phyloP scores from a whole-genome alignment of 1,139 yeast species.

The Nakaseomyces uthaithaninus region DNA sequence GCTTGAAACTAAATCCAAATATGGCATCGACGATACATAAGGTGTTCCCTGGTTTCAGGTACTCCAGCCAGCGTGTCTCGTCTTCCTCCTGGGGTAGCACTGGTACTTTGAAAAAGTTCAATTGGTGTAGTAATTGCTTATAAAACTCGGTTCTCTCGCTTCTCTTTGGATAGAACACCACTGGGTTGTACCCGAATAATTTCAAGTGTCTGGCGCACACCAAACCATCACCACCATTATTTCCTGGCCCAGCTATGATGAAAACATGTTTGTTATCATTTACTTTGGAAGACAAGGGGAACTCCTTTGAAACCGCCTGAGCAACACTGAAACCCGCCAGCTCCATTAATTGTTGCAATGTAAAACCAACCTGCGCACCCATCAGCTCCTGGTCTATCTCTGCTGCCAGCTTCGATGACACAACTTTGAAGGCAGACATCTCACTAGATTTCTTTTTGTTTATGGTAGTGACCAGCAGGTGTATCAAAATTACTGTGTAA shows the following conservation, averaged over 20 bases:
- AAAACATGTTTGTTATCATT: constrained; percentile 39
- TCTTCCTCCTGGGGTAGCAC: constrained; percentile 18
- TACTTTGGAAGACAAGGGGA: constrained; percentile 36
- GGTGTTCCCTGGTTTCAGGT: constrained; percentile 22
- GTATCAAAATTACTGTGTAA: too few relatives aligned
- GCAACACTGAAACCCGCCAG: constrained; percentile 94
- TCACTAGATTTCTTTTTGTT: background rate
- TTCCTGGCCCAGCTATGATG: constrained; percentile 88
- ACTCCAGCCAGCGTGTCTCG: constrained; percentile 21
- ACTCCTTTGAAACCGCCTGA: constrained; percentile 63
- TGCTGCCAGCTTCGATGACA: constrained; percentile 66
- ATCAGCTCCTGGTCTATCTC: constrained; percentile 76
- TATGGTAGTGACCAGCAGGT: too few relatives aligned
- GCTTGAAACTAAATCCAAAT: constrained; percentile 88
- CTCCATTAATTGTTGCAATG: constrained; percentile 93
- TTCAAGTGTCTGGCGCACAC: constrained; percentile 90
- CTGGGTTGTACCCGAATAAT: constrained; percentile 70
- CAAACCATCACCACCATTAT: constrained; percentile 92
- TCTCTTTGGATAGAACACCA: constrained; percentile 59
- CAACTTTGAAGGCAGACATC: constrained; percentile 23
- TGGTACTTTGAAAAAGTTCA: constrained; percentile 31
- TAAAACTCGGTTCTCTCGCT: constrained; percentile 37
- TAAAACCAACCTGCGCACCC: constrained; percentile 71
- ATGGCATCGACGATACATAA: constrained; percentile 62
- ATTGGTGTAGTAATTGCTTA: constrained; percentile 34